phyloP scores from a whole-genome alignment of 495 filamentous ascomycete genomes.

The Talaromyces proteolyticus region DNA sequence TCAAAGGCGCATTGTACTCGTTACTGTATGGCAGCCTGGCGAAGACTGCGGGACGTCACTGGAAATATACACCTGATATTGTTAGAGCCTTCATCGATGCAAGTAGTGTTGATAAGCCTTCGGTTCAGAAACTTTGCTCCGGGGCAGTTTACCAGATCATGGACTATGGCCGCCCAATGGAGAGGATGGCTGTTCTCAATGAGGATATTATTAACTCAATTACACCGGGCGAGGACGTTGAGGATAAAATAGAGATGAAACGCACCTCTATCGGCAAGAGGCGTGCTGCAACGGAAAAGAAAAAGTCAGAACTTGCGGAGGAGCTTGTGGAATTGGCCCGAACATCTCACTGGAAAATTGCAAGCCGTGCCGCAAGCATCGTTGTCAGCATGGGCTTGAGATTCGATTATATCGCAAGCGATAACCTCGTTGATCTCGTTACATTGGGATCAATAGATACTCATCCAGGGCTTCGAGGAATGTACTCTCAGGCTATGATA shows the following conservation, averaged over 20 bases:
- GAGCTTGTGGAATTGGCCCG: conserved; percentile 74
- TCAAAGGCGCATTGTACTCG: conserved; percentile 91
- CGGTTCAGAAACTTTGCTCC: conserved; percentile 84
- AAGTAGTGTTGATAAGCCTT: conserved; percentile 84
- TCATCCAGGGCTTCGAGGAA: conserved; percentile 76
- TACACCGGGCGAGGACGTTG: conserved; percentile 62
- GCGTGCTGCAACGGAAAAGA: conserved; percentile 67
- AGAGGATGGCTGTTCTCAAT: conserved; percentile 83
- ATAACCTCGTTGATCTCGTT: conserved; percentile 78
- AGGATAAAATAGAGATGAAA: conserved; percentile 56
- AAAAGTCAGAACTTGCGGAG: conserved; percentile 72
- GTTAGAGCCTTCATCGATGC: conserved; percentile 86
- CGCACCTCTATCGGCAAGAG: conserved; percentile 66
- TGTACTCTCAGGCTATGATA: conserved; percentile 75
- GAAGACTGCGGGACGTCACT: conserved; percentile 83
- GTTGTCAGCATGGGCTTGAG: conserved; percentile 82
- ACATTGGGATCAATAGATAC: conserved; percentile 79
- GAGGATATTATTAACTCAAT: conserved; percentile 65
- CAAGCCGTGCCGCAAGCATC: conserved; percentile 79
- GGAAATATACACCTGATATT: conserved; percentile 83
- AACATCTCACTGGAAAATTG: conserved; percentile 92
- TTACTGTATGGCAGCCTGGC: conserved; percentile 81
- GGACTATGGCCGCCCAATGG: conserved; percentile 82
- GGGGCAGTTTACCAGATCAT: conserved; percentile 78
- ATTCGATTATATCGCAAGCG: conserved; percentile 79